phyloP scores from a whole-genome alignment of 345 rosid species.

The Gossypium raimondii region DNA sequence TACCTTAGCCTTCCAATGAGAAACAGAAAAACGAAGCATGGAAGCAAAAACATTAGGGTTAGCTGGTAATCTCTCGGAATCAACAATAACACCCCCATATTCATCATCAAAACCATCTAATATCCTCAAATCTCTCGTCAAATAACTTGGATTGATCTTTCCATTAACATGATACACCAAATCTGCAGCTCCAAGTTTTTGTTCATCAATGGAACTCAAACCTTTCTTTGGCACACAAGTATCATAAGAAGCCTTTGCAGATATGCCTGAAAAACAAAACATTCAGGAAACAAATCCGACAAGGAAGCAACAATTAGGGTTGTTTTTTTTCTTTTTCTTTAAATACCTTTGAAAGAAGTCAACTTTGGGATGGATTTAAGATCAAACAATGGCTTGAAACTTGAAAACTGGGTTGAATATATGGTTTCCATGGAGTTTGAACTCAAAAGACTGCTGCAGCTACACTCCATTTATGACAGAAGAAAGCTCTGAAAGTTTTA shows the following conservation, averaged over 20 bases:
- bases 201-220: slow-evolving; percentile 26
- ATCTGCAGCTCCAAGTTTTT: slow-evolving; percentile 30
- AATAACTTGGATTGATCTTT: slow-evolving; percentile 25
- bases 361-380: slow-evolving; percentile 29
- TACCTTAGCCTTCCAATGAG: slow-evolving; percentile 68
- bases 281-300: background rate
- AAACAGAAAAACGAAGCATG: slow-evolving; percentile 50
- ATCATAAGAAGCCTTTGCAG: slow-evolving; percentile 32
- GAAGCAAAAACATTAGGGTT: slow-evolving; percentile 44
- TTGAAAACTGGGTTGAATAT: slow-evolving; percentile 20
- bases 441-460: slow-evolving; percentile 23
- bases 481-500: background rate
- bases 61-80: slow-evolving; percentile 56
- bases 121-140: slow-evolving; percentile 33
- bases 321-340: too few relatives aligned
- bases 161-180: slow-evolving; percentile 32
- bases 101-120: slow-evolving; percentile 64
- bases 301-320: background rate
- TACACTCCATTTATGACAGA: slow-evolving; percentile 37
- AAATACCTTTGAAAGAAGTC: slow-evolving; percentile 34
- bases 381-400: slow-evolving; percentile 27
- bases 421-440: slow-evolving; percentile 29
- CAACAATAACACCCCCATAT: slow-evolving; percentile 79
- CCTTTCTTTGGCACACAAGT: slow-evolving; percentile 32
- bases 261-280: slow-evolving; percentile 24